Conservation (phyloP, 2,329 filamentous ascomycete species). For the Phyllosticta citriasiana region DNA sequence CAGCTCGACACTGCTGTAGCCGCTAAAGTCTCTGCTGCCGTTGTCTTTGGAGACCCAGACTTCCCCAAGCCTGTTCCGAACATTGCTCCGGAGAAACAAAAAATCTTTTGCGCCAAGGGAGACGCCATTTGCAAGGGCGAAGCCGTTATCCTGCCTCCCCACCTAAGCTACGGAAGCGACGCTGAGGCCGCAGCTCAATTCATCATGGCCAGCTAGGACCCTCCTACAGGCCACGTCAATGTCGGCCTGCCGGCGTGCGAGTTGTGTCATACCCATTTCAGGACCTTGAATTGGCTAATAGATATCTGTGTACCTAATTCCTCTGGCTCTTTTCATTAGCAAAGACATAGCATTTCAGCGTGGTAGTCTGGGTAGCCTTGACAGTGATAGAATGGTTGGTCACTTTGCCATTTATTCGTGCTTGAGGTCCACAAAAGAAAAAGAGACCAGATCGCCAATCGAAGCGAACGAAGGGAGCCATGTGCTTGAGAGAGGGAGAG, state of each 20-base stretch:
- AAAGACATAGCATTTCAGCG: background rate
- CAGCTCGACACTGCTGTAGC: background rate
- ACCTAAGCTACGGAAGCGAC: conserved; percentile 25
- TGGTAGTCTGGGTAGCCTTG: background rate
- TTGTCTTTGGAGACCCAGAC: conserved; percentile 25
- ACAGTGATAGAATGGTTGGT: background rate
- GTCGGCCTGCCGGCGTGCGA: background rate
- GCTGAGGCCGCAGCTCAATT: conserved; percentile 24
- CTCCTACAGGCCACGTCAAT: background rate
- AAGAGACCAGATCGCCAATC: no score
- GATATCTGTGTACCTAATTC: background rate
- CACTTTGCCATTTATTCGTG: background rate
- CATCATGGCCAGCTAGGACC: background rate
- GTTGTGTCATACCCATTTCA: background rate
- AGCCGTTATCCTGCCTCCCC: conserved; percentile 21
- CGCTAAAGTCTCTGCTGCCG: background rate
- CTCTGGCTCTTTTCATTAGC: background rate
- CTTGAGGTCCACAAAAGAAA: background rate
- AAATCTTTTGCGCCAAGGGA: conserved; percentile 25
- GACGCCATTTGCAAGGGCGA: conserved; percentile 27
- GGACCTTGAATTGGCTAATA: background rate
- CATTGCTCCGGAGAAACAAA: conserved; percentile 21
- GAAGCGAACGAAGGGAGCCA: no score
- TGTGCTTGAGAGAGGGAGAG: no score
- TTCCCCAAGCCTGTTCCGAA: conserved; percentile 25